phyloP scores from a whole-genome alignment of 1,139 yeast genomes.

The Geotrichum aggregatum region DNA sequence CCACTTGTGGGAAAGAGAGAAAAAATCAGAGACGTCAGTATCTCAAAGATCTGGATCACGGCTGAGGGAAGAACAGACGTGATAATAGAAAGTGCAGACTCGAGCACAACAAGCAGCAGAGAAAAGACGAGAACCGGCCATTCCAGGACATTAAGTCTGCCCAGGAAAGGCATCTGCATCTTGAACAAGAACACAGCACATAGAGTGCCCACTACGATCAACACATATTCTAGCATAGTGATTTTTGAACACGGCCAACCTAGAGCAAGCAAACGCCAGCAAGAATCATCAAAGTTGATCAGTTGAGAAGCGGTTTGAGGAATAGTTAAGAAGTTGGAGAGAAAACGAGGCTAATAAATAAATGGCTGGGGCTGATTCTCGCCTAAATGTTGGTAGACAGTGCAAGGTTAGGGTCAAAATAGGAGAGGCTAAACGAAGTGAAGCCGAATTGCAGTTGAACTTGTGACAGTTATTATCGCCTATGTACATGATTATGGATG shows the following conservation, averaged over 20 bases:
- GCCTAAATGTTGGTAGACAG: no score
- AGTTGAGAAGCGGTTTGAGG: no score
- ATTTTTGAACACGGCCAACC: not conserved
- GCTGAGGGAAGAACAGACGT: constrained; percentile 35
- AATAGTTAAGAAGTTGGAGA: not conserved
- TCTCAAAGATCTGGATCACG: constrained; percentile 32
- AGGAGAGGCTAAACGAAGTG: not conserved
- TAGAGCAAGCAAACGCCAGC: not conserved
- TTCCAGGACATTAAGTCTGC: constrained; percentile 32
- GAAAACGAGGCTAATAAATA: not conserved
- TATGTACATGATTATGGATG: no score
- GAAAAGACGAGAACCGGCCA: constrained; percentile 37
- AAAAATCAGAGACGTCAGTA: constrained; percentile 24
- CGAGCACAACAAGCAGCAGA: constrained; percentile 35
- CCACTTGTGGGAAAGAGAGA: constrained; percentile 23
- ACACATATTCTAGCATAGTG: not conserved
- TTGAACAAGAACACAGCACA: constrained; percentile 15
- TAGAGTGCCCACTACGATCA: not conserved
- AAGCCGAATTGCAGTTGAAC: not conserved
- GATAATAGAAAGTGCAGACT: constrained; percentile 34
- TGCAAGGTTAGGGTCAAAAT: no score
- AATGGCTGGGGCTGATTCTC: not conserved
- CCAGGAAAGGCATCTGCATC: constrained; percentile 33
- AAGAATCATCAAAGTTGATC: not conserved
- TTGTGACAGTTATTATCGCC: not conserved